phyloP scores from a whole-genome alignment of 2,329 filamentous ascomycete genomes.

The Nemania serpens region DNA sequence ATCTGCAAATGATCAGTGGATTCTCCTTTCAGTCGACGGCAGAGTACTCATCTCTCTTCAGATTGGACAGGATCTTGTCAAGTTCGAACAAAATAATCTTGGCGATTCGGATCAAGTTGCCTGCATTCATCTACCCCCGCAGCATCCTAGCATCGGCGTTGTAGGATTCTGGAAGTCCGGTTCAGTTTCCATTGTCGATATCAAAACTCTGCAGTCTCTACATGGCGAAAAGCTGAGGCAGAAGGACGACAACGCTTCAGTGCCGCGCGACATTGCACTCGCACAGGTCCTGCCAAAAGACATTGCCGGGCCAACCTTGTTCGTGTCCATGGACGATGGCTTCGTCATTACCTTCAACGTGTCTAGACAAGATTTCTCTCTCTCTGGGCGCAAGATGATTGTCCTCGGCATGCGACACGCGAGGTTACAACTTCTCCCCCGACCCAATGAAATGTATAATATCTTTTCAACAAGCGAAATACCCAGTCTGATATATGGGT shows the following conservation, averaged over 20 bases:
- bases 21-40: slow-evolving; percentile 78
- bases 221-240: slow-evolving; percentile 66
- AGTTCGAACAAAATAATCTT: slow-evolving; percentile 64
- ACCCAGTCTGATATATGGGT: slow-evolving; percentile 88
- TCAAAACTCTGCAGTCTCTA: slow-evolving; percentile 68
- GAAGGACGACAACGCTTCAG: slow-evolving; percentile 70
- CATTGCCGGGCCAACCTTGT: slow-evolving; percentile 69
- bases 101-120: slow-evolving; percentile 76
- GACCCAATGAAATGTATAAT: slow-evolving; percentile 69
- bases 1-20: slow-evolving; percentile 71
- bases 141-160: slow-evolving; percentile 69
- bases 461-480: slow-evolving; percentile 95
- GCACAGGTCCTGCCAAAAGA: slow-evolving; percentile 73
- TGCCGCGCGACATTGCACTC: slow-evolving; percentile 81
- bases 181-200: slow-evolving; percentile 72
- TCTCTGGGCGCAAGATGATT: slow-evolving; percentile 78
- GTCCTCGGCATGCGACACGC: slow-evolving; percentile 86
- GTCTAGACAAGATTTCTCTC: slow-evolving; percentile 60
- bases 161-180: slow-evolving; percentile 89
- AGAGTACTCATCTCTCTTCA: slow-evolving; percentile 72
- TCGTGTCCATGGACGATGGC: slow-evolving; percentile 91
- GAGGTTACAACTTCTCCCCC: slow-evolving; percentile 76
- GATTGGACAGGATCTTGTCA: slow-evolving; percentile 60
- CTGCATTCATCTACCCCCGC: slow-evolving; percentile 75
- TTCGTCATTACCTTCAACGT: slow-evolving; percentile 85